Evolutionary conservation across 306 rosid genomes (phyloP), one percentile per base, ranked within the genome.

Genomic region (Dicorynia guianensis): DNA sequence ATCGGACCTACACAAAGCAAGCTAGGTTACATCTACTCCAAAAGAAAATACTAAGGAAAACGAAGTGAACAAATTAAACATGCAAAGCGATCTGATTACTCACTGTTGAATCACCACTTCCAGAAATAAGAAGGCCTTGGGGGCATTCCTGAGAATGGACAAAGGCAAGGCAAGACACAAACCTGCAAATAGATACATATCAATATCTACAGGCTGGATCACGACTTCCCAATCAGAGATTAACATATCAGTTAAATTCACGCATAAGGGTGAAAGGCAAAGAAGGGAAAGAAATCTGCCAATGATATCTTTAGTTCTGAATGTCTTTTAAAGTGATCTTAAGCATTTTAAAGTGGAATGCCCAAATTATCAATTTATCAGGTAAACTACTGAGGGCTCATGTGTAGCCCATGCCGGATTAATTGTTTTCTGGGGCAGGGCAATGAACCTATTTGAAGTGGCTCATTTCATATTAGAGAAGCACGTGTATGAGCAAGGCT

Each of bases 71-170:
- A 52, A 56, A 4, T 12, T 34, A 84, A 70, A 72, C 62, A 56
- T 35, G 53, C 60, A 70, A 34, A 55, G 75, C 30, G 49, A 64
- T 72, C 14, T 43, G 47, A 68, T 43, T 56, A 82, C 90, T 89
- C 61, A 95, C 97, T 0, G 97, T 92, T 47, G 96, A 89, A 86
- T 95, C 97, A 48, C 97, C 97, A 60, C 97, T 84, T 78, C 99
- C 99, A 78, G 99, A 95, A 53, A 92, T 72, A 53, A 94, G 89
- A 82, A 84, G 85, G 15, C 93, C 86, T 38, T 82, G 85, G 67
- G 90, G 87, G 80, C 38, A 80, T 69, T 89, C 90, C 71, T 60
- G 81, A 79, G 77, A 78, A 71, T 81, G 85, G 72, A 92, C 80
- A 43, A 90, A 92, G 15, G 90, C 90, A 49, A 92, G 79, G 88